Conservation (phyloP, 768 basidiomycete genomes). For the Daedaleopsis nitida region DNA sequence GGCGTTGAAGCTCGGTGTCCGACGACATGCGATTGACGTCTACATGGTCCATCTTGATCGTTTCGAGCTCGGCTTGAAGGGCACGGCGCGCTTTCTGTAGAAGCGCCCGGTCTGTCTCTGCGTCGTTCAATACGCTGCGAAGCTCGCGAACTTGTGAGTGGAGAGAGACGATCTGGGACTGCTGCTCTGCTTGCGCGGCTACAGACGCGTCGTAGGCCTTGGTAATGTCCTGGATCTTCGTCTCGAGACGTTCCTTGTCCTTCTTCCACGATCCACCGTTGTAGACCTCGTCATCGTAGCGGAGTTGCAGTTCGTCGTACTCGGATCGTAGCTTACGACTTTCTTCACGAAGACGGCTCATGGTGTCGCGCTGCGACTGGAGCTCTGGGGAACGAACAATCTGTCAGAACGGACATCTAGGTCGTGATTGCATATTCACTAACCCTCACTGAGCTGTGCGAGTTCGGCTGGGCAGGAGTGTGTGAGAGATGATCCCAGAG, state of each 20-base stretch:
- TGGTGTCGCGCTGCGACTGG: slow-evolving; percentile 73
- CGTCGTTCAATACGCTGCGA: slow-evolving; percentile 79
- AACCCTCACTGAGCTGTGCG: slow-evolving; percentile 79
- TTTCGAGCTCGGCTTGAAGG: slow-evolving; percentile 77
- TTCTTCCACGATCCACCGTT: slow-evolving; percentile 82
- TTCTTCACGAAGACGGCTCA: slow-evolving; percentile 78
- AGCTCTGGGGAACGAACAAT: slow-evolving; percentile 49
- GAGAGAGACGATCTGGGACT: slow-evolving; percentile 78
- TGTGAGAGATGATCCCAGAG: slow-evolving; percentile 4
- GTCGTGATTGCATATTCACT: slow-evolving; percentile 1
- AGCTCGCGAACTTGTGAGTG: slow-evolving; percentile 88
- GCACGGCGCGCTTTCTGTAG: slow-evolving; percentile 82
- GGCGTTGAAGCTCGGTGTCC: slow-evolving; percentile 72
- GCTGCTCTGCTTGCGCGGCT: slow-evolving; percentile 76
- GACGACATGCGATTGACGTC: slow-evolving; percentile 71
- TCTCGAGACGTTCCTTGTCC: slow-evolving; percentile 85
- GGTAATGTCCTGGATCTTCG: slow-evolving; percentile 74
- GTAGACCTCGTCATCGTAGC: slow-evolving; percentile 77
- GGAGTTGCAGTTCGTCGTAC: slow-evolving; percentile 72
- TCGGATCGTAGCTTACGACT: slow-evolving; percentile 78
- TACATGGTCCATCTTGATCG: slow-evolving; percentile 74
- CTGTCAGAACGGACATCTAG: not conserved
- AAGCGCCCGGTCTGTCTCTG: slow-evolving; percentile 77
- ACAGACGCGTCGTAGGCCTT: slow-evolving; percentile 76
- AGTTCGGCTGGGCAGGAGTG: slow-evolving; percentile 57